Evolutionary conservation across 305 asterid species (phyloP).

Genomic region (Rubia balearica): DNA sequence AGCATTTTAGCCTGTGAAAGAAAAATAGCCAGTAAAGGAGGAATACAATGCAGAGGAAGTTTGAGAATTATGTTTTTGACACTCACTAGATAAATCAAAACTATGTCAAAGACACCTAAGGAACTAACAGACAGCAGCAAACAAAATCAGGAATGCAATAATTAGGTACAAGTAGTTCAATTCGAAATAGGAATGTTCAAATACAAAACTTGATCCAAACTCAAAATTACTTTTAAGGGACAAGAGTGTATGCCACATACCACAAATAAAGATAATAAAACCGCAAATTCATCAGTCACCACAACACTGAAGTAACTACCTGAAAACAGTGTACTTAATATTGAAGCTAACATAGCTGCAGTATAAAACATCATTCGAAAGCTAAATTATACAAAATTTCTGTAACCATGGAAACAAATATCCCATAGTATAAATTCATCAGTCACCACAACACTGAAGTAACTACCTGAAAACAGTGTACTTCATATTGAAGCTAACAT

Average conservation of each 20-base stretch:
- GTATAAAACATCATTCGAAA: background rate
- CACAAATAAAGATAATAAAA: background rate
- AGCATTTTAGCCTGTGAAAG: constrained; percentile 3
- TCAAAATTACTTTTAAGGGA: background rate
- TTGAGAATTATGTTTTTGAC: background rate
- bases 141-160: background rate
- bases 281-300: background rate
- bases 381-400: background rate
- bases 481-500: background rate
- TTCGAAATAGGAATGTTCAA: background rate
- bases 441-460: background rate
- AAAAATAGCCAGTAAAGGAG: background rate
- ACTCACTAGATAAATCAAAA: background rate
- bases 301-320: too few relatives aligned
- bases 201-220: background rate
- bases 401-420: background rate
- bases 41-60: background rate
- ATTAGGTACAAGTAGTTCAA: background rate
- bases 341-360: background rate
- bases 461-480: background rate
- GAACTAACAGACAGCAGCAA: background rate
- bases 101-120: background rate
- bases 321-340: background rate
- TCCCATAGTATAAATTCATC: background rate
- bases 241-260: background rate